Conservation (phyloP, 192 early-diverging fungal species). For the Entomortierella lignicola region DNA sequence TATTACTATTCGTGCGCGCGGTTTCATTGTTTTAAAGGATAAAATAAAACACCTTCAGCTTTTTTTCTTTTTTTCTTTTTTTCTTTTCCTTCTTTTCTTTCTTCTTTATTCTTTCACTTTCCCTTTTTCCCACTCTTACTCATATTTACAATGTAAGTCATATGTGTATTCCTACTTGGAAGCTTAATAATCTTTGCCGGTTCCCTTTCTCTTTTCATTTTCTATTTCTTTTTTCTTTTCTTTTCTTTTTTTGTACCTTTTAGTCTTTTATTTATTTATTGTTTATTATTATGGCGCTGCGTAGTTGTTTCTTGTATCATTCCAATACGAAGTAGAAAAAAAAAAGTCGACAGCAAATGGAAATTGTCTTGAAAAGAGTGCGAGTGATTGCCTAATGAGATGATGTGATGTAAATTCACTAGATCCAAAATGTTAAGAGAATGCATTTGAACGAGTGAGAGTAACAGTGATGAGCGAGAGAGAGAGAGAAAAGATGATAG, state of each 20-base stretch:
- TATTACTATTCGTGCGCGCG: not conserved
- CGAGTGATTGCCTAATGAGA: not conserved
- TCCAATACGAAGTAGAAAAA: too few relatives aligned
- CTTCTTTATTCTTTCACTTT: not conserved
- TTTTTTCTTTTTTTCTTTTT: not conserved
- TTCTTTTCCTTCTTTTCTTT: not conserved
- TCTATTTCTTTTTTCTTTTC: too few relatives aligned
- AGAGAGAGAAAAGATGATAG: too few relatives aligned
- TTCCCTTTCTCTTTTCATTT: too few relatives aligned
- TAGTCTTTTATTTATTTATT: too few relatives aligned
- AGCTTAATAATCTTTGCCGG: too few relatives aligned
- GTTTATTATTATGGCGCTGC: too few relatives aligned
- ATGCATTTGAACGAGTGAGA: not conserved
- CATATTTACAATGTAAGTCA: conserved; percentile 37
- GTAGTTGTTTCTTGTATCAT: too few relatives aligned
- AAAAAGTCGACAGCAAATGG: not conserved
- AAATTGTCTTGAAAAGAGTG: not conserved
- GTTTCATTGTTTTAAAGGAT: not conserved
- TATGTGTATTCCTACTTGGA: too few relatives aligned
- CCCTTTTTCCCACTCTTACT: not conserved
- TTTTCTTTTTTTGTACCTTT: too few relatives aligned
- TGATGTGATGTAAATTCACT: not conserved
- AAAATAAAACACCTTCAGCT: not conserved
- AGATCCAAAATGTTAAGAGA: too few relatives aligned
- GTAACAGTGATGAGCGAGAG: too few relatives aligned